phyloP scores from a whole-genome alignment of 2,329 filamentous ascomycete genomes.

The Fusarium armeniacum region DNA sequence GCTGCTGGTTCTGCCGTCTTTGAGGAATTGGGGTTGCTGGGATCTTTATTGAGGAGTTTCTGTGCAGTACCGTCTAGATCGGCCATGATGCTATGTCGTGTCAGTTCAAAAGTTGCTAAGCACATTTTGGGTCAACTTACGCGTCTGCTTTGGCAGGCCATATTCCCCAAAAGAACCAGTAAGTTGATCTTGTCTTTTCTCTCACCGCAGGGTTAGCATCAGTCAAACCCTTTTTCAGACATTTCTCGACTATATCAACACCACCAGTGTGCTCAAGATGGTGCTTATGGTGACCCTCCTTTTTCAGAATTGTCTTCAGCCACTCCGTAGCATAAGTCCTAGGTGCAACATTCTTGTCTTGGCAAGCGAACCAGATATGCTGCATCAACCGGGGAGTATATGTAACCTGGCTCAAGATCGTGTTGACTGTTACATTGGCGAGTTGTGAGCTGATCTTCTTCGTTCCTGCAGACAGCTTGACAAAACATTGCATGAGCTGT shows the following conservation, averaged over 20 bases:
- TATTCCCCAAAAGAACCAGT: conserved; percentile 83
- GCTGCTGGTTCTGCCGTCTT: conserved; percentile 64
- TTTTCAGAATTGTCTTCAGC: conserved; percentile 85
- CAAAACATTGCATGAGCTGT: conserved; percentile 86
- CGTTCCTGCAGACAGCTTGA: conserved; percentile 89
- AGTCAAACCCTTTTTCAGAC: conserved; percentile 86
- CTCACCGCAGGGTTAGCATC: conserved; percentile 93
- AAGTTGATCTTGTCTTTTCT: conserved; percentile 86
- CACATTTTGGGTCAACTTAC: conserved; percentile 61
- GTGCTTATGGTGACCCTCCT: conserved; percentile 82
- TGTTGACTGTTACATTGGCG: conserved; percentile 84
- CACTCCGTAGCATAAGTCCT: conserved; percentile 84
- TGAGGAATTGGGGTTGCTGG: conserved; percentile 81
- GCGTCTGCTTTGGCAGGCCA: conserved; percentile 84
- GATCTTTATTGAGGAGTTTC: conserved; percentile 84
- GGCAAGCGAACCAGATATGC: conserved; percentile 83
- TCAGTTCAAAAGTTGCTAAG: conserved; percentile 41
- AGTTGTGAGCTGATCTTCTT: conserved; percentile 94
- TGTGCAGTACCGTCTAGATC: conserved; percentile 83
- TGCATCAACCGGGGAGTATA: conserved; percentile 87
- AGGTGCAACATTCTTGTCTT: conserved; percentile 94
- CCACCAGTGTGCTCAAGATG: conserved; percentile 89
- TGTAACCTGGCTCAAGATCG: conserved; percentile 81
- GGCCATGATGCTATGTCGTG: conserved; percentile 75
- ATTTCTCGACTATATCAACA: conserved; percentile 86